Conservation (phyloP, 2,329 filamentous ascomycete genomes). For the Monosporascus sp. region DNA sequence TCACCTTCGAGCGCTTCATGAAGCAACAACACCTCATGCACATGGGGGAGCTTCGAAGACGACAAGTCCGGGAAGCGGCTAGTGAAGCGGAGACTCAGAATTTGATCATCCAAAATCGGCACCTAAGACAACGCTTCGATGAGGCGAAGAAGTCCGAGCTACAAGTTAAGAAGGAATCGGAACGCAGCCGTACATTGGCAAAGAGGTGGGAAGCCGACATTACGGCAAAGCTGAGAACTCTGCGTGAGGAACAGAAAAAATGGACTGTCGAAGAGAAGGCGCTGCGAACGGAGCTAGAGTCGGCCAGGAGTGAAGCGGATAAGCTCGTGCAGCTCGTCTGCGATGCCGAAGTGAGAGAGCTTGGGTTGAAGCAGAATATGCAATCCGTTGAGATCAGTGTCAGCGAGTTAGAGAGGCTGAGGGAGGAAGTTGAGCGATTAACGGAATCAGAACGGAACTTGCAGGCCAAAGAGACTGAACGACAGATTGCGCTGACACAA, state of each 20-base stretch:
- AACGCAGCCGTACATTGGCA: conserved; percentile 64
- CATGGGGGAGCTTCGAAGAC: conserved; percentile 70
- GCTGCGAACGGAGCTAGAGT: conserved; percentile 53
- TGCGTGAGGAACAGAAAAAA: conserved; percentile 65
- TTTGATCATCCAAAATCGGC: conserved; percentile 69
- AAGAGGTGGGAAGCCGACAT: conserved; percentile 76
- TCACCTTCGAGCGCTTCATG: conserved; percentile 78
- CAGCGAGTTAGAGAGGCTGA: conserved; percentile 55
- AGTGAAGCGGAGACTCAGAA: conserved; percentile 80
- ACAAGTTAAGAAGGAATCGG: conserved; percentile 65
- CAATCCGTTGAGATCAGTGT: conserved; percentile 57
- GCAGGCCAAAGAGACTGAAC: conserved; percentile 58
- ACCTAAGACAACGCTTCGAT: conserved; percentile 65
- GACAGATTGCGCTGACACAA: conserved; percentile 50
- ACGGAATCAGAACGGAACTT: conserved; percentile 56
- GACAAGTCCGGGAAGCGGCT: conserved; percentile 69
- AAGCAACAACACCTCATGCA: conserved; percentile 79
- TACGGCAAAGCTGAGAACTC: conserved; percentile 56
- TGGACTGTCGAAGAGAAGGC: conserved; percentile 53
- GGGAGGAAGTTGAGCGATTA: conserved; percentile 53
- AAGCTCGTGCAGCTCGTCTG: conserved; percentile 62
- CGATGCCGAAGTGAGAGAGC: conserved; percentile 62
- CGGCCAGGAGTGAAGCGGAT: conserved; percentile 53
- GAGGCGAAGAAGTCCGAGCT: conserved; percentile 66
- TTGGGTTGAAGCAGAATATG: conserved; percentile 57